Evolutionary conservation across 1,139 yeast species (phyloP).

Genomic region (Scheffersomyces cryptocercus): DNA sequence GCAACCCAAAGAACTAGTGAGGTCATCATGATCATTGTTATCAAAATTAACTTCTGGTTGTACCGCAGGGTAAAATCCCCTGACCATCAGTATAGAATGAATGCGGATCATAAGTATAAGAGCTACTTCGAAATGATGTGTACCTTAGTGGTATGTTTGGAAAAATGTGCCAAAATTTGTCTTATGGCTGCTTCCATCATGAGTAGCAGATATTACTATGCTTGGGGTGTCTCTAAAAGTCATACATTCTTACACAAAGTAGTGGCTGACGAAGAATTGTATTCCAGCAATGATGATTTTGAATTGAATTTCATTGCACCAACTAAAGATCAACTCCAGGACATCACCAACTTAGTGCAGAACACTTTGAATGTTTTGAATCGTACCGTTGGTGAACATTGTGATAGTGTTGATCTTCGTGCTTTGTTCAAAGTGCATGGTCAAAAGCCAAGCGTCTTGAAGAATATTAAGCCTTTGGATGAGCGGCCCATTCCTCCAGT

Average conservation of each 20-base stretch:
- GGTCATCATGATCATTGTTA: conserved; percentile 29
- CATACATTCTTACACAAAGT: conserved; percentile 8
- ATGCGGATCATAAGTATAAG: not conserved
- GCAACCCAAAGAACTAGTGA: conserved; percentile 39
- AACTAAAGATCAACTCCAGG: not conserved
- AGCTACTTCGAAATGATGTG: not conserved
- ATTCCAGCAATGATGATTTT: not conserved
- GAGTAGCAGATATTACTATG: conserved; percentile 10
- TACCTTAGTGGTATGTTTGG: not conserved
- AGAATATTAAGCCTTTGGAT: not conserved
- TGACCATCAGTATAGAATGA: conserved; percentile 6
- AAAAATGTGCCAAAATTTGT: not conserved
- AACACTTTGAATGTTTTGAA: not conserved
- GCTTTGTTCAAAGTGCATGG: conserved; percentile 1
- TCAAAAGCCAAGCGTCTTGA: not conserved
- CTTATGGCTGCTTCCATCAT: not conserved
- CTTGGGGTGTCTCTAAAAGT: conserved; percentile 11
- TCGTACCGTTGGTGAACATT: not conserved
- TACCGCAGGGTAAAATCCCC: conserved; percentile 2
- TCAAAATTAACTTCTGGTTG: conserved; percentile 17
- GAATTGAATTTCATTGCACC: not conserved
- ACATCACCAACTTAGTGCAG: not conserved
- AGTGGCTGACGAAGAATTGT: conserved; percentile 8
- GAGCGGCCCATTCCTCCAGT: no score
- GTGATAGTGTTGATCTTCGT: not conserved